Conservation (phyloP, 2,329 filamentous ascomycete genomes). For the Aspergillus chevalieri region DNA sequence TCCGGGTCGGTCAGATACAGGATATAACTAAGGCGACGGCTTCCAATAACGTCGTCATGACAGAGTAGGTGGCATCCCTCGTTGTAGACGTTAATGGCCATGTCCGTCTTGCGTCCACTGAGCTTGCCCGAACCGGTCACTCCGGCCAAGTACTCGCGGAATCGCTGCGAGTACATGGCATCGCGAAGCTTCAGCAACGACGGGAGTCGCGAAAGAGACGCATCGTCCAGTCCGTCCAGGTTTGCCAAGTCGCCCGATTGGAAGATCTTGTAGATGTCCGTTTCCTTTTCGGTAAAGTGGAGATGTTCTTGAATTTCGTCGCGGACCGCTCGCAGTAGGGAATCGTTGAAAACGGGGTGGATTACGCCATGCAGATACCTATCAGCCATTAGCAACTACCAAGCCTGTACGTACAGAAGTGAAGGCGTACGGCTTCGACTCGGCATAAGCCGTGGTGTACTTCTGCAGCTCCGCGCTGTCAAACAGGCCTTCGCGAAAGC, state of each 20-base stretch:
- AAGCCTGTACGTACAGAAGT: not conserved
- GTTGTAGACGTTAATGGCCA: conserved; percentile 98
- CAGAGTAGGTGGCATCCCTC: conserved; percentile 92
- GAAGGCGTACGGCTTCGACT: conserved; percentile 37
- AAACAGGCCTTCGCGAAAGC: conserved; percentile 42
- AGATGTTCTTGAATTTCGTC: conserved; percentile 84
- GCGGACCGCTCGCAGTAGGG: conserved; percentile 78
- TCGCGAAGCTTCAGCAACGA: conserved; percentile 89
- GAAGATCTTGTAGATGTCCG: conserved; percentile 99
- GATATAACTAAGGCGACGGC: conserved; percentile 90
- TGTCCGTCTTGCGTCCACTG: conserved; percentile 91
- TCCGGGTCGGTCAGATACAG: conserved; percentile 93
- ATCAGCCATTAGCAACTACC: not conserved
- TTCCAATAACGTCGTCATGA: conserved; percentile 99
- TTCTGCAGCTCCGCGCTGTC: conserved; percentile 34
- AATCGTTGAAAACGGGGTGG: conserved; percentile 68
- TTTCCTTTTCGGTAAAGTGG: conserved; percentile 95
- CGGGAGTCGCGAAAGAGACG: conserved; percentile 76
- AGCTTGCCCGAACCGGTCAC: conserved; percentile 82
- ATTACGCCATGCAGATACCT: conserved; percentile 93
- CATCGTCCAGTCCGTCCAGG: conserved; percentile 84
- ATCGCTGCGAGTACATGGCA: conserved; percentile 82
- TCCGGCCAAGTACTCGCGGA: conserved; percentile 79
- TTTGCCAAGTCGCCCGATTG: conserved; percentile 97
- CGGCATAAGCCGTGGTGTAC: conserved; percentile 38